Base-by-base conservation (phyloP, 441 rosid species). In the Pelargonium citronellum region DNA sequence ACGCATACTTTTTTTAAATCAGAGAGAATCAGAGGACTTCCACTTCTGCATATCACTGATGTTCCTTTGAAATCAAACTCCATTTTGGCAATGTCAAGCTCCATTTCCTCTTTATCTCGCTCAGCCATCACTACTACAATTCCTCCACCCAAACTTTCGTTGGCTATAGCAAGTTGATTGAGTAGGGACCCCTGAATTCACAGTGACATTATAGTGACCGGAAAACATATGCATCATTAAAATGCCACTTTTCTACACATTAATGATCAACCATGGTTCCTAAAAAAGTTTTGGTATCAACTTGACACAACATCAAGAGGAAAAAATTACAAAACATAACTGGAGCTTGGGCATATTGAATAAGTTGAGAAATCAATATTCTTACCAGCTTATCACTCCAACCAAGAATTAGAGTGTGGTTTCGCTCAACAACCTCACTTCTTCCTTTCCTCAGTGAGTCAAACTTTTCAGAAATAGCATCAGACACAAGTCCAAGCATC, bases 321-420 rank as follows among this genome's bases (percentile, higher is more conserved):
- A n/a, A 13, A n/a, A 5, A n/a, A 51, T 12, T 4, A 34, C 5
- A 34, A 34, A 34, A 5, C 39, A 13, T 51, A 51, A 51, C 16
- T 51, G 15, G 58, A 51, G 58, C 17, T 2, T 51, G 58, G 39
- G n/a, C 58, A 51, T 13, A 51, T 15, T 5, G n/a, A 51, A 51
- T 51, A 51, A 13, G 58, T 51, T 51, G 20, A 22, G 53, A 67
- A 69, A 61, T 75, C 13, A 78, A 81, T 76, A 72, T 47, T n/a
- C 66, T 81, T 86, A 89, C 94, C 88, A 89, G 69, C 75, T 89
- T 89, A 79, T 89, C 94, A 72, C 91, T 87, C 94, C 91, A 87
- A 22, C 94, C 94, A 81, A 89, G 91, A 71, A 89, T 67, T 34
- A 89, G 82, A 67, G 91, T 85, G 83, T 89, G 94, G 66, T 84